These are phyloP conservation scores for Tephrocybe sp. DNA, from an alignment of 768 basidiomycete genomes.

Conservation along the genomic window DNA sequence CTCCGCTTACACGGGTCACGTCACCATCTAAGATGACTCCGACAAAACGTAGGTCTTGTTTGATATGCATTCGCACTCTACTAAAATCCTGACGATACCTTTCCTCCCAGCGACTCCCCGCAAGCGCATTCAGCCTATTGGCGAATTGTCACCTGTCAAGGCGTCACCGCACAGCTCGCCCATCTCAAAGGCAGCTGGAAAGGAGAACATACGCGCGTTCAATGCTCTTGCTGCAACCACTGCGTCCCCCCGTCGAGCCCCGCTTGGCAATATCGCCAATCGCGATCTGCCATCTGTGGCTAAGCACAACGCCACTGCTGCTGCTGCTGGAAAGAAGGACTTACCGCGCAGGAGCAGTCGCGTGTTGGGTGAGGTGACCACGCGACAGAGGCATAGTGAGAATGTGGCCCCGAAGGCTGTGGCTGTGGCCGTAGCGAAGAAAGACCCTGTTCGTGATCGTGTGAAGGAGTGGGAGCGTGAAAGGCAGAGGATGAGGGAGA, in stretches of 20 bases:
- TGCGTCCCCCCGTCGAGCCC: conserved; percentile 21
- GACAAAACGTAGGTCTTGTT: conserved; percentile 31
- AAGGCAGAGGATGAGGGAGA: conserved; percentile 65
- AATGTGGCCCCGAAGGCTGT: conserved; percentile 7
- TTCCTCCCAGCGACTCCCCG: conserved; percentile 28
- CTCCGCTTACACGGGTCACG: conserved; percentile 28
- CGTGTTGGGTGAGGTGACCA: conserved; percentile 39
- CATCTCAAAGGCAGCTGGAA: conserved; percentile 27
- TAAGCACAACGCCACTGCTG: conserved; percentile 15
- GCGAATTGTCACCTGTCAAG: conserved; percentile 49
- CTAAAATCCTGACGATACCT: background rate
- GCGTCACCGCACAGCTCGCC: conserved; percentile 48
- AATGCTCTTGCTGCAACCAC: conserved; percentile 22
- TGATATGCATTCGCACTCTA: background rate
- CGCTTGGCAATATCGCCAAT: conserved; percentile 26
- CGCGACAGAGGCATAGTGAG: conserved; percentile 22
- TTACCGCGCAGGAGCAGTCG: conserved; percentile 21
- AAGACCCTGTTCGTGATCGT: conserved; percentile 53
- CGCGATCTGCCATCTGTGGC: conserved; percentile 15
- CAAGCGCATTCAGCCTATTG: conserved; percentile 33
- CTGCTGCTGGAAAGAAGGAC: conserved; percentile 16
- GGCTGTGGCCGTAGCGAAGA: conserved; percentile 22
- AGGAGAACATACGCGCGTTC: conserved; percentile 37
- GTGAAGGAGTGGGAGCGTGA: conserved; percentile 79
- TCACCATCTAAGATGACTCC: conserved; percentile 42